These are phyloP conservation scores for Akebia trifoliata DNA, from an alignment of 164 flowering plant species.

Conservation along the genomic window DNA sequence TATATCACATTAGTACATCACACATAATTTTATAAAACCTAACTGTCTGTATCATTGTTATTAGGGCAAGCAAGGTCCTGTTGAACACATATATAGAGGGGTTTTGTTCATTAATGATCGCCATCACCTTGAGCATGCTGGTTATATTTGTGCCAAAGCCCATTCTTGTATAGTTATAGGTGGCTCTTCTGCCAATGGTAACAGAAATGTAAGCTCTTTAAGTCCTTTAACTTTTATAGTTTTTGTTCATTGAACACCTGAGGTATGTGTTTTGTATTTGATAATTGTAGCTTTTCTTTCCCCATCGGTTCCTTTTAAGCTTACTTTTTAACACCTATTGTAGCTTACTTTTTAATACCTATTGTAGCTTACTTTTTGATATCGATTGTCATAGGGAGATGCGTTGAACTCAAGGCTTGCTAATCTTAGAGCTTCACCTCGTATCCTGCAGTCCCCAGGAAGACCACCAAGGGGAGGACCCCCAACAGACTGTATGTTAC, in stretches of 20 bases:
- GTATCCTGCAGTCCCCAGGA: conserved; percentile 58
- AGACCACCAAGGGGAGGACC: conserved; percentile 68
- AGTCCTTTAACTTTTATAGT: neutral
- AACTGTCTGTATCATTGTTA: neutral
- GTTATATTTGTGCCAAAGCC: conserved; percentile 88
- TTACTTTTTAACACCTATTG: too few species aligned
- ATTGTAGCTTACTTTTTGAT: neutral
- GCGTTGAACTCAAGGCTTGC: conserved; percentile 47
- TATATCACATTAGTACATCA: neutral
- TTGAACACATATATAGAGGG: conserved; percentile 84
- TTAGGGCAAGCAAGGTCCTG: conserved; percentile 98
- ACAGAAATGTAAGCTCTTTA: conserved; percentile 57
- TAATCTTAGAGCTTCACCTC: conserved; percentile 49
- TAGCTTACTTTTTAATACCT: neutral
- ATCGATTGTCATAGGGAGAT: conserved; percentile 39
- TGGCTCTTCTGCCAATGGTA: conserved; percentile 68
- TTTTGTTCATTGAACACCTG: neutral
- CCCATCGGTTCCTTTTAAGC: too few species aligned
- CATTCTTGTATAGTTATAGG: conserved; percentile 74
- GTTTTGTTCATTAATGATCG: conserved; percentile 81
- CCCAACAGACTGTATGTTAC: conserved; percentile 50
- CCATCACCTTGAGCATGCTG: conserved; percentile 98
- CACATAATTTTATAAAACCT: neutral
- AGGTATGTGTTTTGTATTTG: neutral
- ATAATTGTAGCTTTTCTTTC: neutral